Conservation (phyloP, 164 flowering plant species). For the Stephania japonica region DNA sequence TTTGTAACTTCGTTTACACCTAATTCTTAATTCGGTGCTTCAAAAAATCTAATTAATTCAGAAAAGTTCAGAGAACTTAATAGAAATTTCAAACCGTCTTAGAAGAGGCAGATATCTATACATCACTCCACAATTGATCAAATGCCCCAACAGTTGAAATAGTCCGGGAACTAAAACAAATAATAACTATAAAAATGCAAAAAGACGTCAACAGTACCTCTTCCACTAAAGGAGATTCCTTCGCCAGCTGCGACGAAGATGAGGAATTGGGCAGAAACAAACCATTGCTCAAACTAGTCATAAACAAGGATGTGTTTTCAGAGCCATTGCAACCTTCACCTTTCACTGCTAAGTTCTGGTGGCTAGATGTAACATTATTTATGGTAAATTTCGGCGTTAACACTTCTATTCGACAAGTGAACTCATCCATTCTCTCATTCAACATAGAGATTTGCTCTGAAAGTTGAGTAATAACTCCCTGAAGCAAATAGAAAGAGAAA, state of each 20-base stretch:
- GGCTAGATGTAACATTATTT: constrained; percentile 43
- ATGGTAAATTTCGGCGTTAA: constrained; percentile 55
- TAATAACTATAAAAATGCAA: not conserved
- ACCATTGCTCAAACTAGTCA: constrained; percentile 65
- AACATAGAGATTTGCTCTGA: constrained; percentile 88
- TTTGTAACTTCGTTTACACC: no score
- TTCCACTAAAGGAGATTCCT: constrained; percentile 66
- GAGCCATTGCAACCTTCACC: constrained; percentile 78
- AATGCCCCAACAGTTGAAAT: not conserved
- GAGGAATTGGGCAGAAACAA: constrained; percentile 50
- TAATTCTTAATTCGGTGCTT: no score
- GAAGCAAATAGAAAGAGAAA: constrained; percentile 11
- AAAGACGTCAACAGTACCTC: constrained; percentile 46
- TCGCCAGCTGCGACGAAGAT: constrained; percentile 68
- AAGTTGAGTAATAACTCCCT: constrained; percentile 72
- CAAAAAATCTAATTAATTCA: no score
- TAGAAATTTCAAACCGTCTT: no score
- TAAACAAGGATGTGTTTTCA: constrained; percentile 61
- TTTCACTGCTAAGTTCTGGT: constrained; percentile 56
- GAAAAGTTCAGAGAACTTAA: no score
- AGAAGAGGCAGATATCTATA: not conserved
- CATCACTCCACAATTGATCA: not conserved
- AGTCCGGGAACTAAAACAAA: not conserved
- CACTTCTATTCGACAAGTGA: constrained; percentile 74
- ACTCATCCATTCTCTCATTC: constrained; percentile 89